Percentiles rank a stretch among this genome's conserved stretches.
phyloP scores from a whole-genome alignment of 495 filamentous ascomycete species.

The Aspergillus cristatus region DNA sequence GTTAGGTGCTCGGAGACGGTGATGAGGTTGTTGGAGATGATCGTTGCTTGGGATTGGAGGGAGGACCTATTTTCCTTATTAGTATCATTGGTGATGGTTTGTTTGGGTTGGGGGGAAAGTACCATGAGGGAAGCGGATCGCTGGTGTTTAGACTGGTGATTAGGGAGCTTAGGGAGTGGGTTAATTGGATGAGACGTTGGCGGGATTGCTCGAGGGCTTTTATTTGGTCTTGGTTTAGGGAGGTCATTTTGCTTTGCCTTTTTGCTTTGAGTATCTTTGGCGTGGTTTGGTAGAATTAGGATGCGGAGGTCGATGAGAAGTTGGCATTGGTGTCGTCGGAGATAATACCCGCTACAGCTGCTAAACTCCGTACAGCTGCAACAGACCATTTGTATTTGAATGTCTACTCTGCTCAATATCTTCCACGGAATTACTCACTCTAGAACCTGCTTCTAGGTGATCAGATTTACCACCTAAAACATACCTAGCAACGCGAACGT shows the following conservation, averaged over 20 bases:
- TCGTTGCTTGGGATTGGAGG: conserved; percentile 56
- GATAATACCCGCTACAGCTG: no score
- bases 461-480: no score
- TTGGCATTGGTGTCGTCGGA: no score
- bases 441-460: no score
- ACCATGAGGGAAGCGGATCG: conserved; percentile 56
- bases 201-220: conserved; percentile 67
- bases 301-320: no score
- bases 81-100: neutral
- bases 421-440: no score
- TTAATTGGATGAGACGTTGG: conserved; percentile 60
- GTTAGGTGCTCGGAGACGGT: conserved; percentile 49
- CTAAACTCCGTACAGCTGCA: no score
- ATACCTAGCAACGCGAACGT: no score
- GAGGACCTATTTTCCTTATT: conserved; percentile 41
- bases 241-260: conserved; percentile 19
- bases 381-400: no score
- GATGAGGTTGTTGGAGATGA: conserved; percentile 55
- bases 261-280: no score
- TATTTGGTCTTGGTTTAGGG: conserved; percentile 48
- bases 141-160: conserved; percentile 41
- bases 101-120: conserved; percentile 6
- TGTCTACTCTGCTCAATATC: no score
- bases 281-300: no score
- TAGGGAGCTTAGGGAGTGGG: conserved; percentile 55